Evolutionary conservation across 2,329 filamentous ascomycete genomes (phyloP).

Genomic region (Sporothrix schenckii): DNA sequence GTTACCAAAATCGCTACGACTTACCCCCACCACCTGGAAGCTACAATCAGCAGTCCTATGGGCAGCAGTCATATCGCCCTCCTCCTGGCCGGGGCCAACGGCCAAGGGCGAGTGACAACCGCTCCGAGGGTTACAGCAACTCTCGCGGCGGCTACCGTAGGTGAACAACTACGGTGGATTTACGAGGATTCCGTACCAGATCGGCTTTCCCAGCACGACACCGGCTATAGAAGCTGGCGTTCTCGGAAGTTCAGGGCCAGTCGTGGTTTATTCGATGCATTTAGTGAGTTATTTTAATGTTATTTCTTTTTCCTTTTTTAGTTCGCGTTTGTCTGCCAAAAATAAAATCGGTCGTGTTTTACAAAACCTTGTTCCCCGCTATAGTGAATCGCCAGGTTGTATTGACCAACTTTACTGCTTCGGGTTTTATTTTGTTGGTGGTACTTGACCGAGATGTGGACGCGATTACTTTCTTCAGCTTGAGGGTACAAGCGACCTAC

Average conservation of each 20-base stretch:
- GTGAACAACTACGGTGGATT: neutral
- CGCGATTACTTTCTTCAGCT: no score
- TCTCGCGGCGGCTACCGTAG: conserved; percentile 4
- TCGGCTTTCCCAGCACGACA: neutral
- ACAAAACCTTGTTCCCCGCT: neutral
- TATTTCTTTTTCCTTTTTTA: neutral
- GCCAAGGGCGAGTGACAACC: conserved; percentile 31
- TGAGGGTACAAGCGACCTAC: no score
- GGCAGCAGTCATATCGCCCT: conserved; percentile 32
- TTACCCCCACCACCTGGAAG: conserved; percentile 29
- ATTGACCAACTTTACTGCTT: no score
- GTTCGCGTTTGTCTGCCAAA: neutral
- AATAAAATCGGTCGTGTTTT: neutral
- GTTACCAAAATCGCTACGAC: conserved; percentile 29
- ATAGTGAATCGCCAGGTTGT: neutral
- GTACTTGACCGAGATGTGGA: no score
- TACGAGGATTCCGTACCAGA: neutral
- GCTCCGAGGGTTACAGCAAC: neutral
- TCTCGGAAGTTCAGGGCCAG: neutral
- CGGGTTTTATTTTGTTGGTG: no score
- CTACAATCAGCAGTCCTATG: conserved; percentile 10
- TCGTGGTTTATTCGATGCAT: neutral
- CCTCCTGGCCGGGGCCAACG: conserved; percentile 36
- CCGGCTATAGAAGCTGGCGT: neutral
- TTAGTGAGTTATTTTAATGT: neutral